These are phyloP conservation scores for Oryza brachyantha DNA, from an alignment of 176 grass and related monocot genomes.

Conservation along the genomic window DNA sequence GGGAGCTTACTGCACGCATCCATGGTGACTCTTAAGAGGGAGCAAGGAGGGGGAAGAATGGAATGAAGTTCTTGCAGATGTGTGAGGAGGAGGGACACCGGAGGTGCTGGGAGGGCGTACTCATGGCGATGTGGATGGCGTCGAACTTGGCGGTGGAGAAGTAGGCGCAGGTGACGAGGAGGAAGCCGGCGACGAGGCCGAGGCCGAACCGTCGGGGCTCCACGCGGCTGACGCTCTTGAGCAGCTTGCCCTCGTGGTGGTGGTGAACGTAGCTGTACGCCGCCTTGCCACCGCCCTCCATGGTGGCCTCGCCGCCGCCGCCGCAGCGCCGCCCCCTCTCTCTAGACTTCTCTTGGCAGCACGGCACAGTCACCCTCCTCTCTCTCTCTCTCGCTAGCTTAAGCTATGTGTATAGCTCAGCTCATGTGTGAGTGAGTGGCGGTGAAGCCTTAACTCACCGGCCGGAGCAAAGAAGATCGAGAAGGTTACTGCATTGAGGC, in stretches of 20 bases:
- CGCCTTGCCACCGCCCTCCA: slow-evolving; percentile 47
- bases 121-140: slow-evolving; percentile 45
- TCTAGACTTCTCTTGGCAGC: neutral
- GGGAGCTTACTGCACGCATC: slow-evolving; percentile 9
- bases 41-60: neutral
- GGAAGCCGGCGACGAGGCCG: slow-evolving; percentile 51
- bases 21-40: neutral
- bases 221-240: slow-evolving; percentile 54
- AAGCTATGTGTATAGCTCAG: neutral
- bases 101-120: neutral
- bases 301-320: neutral
- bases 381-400: neutral
- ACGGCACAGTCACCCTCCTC: too few relatives aligned
- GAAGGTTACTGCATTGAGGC: neutral
- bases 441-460: neutral
- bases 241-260: slow-evolving; percentile 34
- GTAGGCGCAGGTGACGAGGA: slow-evolving; percentile 67
- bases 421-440: neutral
- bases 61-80: slow-evolving; percentile 1
- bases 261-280: slow-evolving; percentile 2
- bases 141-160: slow-evolving; percentile 75
- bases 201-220: slow-evolving; percentile 53
- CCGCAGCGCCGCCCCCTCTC: too few relatives aligned
- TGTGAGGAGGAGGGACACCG: neutral
- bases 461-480: too few relatives aligned